Evolutionary conservation across 2,329 filamentous ascomycete species (phyloP), one percentile per base, ranked within the genome.

Genomic region (Trichoderma sp.): DNA sequence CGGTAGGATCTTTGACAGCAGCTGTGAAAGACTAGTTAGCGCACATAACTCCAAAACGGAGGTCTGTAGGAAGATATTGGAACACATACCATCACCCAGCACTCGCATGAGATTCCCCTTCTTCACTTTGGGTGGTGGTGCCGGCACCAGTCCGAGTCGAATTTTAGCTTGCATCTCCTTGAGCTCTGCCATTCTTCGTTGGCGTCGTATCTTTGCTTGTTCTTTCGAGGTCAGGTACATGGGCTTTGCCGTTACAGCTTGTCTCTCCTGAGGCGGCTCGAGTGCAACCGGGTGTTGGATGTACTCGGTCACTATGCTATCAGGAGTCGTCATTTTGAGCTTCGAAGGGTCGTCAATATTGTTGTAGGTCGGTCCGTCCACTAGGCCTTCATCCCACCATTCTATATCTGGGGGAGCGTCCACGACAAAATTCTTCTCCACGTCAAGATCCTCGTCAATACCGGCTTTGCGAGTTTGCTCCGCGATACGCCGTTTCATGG

Each of bases 151-250:
- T 24, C 96, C 96, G 12, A 99, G 86, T 72, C 95, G 89, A 74
- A 98, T 96, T 84, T 99, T 98, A 47, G 95, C 95, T 82, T 99
- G 96, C 79, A 95, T 91, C 82, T 99, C 97, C 81, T 98, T 98
- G 74, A 97, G 86, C 74, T 98, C 94, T 53, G 93, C 95, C 89
- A 95, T 95, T 75, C 97, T 90, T 70, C 94, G 90, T 82, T 98
- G 94, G 47, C 96, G 89, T 67, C 96, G 92, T 71, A 97, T 85
- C 81, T 98, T 98, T 67, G 93, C 92, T 81, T 95, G 93, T 83
- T 99, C 97, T 79, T 93, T 94, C 9, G 90, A 86, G 1, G 97
- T 99, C 69, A 99, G 87, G 80, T 93, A 97, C 91, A 98, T 95
- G 5, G 96, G 91, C 80, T 98, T 98, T 15, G 93, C 88, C 21